Evolutionary conservation across 805 yeast species (phyloP), one percentile per base, ranked within the genome.

Genomic region (Crinitomyces ghanaensis): DNA sequence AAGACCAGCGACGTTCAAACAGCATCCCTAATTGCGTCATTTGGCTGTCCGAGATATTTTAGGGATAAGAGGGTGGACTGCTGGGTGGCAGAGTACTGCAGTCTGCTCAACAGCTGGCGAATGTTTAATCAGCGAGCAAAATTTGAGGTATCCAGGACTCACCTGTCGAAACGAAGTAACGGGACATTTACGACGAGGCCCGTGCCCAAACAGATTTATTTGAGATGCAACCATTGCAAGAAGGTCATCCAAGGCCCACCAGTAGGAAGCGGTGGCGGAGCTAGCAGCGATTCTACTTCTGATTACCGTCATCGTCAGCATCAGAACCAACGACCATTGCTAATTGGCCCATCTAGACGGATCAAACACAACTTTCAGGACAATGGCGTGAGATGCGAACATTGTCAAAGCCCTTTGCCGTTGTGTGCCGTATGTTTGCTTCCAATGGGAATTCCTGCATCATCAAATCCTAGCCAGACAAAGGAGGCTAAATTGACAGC

Each of bases 1-100:
- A 66, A 86, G 46, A 82, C 93, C 0, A 71, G 83, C 34, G 98
- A 88, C 53, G 79, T 85, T 2, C 98, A 88, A 53, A 85, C 93
- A 0, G 95, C 94, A 0, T 77, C 94, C 0, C 57, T 86, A 33
- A 74, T 88, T 3, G 70, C 83, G 0, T 66, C 86, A 4, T 82
- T 70, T 58, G 94, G 85, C 0, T 77, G 77, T 32, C 96, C 97
- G 0, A 63, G 85, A 39, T 86, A 79, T 53, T 83, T 86, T 53
- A 57, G 57, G 6, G 95, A 84, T 51, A 59, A 56, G 4, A 60
- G 93, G 36, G 83, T 78, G 2, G 78, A 76, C 19, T 70, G 68
- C 38, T 88, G 98, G 98, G 65, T 77, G 3, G 72, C 70, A 30
- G 50, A 67, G 73, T 31, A 85, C 51, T 58, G 91, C 31, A 54